Base-by-base conservation (phyloP, 164 flowering plant genomes). In the Aristolochia contorta region DNA sequence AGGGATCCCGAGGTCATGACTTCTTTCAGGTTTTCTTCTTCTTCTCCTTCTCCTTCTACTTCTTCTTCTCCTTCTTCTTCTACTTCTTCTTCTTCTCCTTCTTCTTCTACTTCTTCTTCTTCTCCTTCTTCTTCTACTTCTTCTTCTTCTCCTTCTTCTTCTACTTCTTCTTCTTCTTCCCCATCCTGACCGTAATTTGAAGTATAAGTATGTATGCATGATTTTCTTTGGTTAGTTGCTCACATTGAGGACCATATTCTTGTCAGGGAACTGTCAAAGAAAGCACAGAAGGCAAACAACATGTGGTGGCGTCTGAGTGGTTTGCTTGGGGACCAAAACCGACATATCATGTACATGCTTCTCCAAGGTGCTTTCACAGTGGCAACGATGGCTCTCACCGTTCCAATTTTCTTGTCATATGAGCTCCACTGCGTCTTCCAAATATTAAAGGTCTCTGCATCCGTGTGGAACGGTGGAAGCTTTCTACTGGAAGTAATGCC, bases 1-100 rank as follows among this genome's bases (percentile, higher is more conserved):
- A 80, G 87, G 71, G 99, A 93, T 72, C 99, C 99, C 19, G 97
- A 93, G 78, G 99, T 90, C 61, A 88, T 93, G 99, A 93, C 99
- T 61, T 93, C 97, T 49, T 93, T 88, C 85, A 90, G 97, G 99
- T 91, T 47, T 19, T 47, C 33, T 51, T 59, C 60, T n/a, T n/a
- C 51, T 52, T 59, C 53, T 30, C 64, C 63, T 54, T 59, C 65
- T 57, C 62, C 53, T 55, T 58, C 49, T n/a, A n/a, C 51, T 52
- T 59, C 53, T 30, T 66, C 63, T 54, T 59, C 65, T 57, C 62
- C 53, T 55, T 58, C 49, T n/a, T n/a, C n/a, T n/a, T n/a, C n/a
- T n/a, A n/a, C n/a, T n/a, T n/a, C 51, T 52, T 59, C 53, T 30
- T 66, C 63, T 54, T 59, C 65, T 57, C 62, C 53, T 55, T 58